Conservation (phyloP, 2,329 filamentous ascomycete species). For the Karstenula rhodostoma region DNA sequence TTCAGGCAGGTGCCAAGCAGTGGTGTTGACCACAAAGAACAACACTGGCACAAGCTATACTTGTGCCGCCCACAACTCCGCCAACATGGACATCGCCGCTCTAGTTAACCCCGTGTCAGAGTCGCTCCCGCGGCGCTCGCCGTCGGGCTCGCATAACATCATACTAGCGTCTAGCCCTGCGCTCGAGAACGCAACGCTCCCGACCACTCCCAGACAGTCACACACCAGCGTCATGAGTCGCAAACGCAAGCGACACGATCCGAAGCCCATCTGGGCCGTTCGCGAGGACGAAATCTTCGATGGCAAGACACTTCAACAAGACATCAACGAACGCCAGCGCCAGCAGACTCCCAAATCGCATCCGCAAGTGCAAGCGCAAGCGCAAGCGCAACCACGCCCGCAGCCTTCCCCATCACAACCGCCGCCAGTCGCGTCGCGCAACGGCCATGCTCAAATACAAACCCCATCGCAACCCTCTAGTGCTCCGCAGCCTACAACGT, state of each 20-base stretch:
- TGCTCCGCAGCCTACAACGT: constrained; percentile 17
- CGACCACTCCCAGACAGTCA: constrained; percentile 32
- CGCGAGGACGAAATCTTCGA: constrained; percentile 29
- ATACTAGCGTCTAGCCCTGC: constrained; percentile 40
- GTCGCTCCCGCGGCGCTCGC: constrained; percentile 42
- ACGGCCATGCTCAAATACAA: constrained; percentile 26
- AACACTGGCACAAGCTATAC: constrained; percentile 19
- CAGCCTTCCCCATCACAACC: constrained; percentile 20
- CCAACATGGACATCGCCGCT: constrained; percentile 47
- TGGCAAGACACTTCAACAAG: constrained; percentile 34
- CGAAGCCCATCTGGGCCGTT: constrained; percentile 49
- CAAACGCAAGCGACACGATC: constrained; percentile 48
- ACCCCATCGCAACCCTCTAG: constrained; percentile 20
- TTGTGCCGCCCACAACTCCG: constrained; percentile 27
- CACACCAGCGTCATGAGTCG: constrained; percentile 35
- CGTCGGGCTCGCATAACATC: constrained; percentile 38
- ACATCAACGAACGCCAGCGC: constrained; percentile 30
- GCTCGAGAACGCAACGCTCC: constrained; percentile 38
- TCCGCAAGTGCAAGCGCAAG: constrained; percentile 17
- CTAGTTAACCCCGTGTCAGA: constrained; percentile 46
- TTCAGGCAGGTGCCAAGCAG: constrained; percentile 12
- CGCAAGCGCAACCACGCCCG: constrained; percentile 4
- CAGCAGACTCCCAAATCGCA: constrained; percentile 30
- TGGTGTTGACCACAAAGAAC: constrained; percentile 17
- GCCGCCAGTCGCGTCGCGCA: constrained; percentile 24